phyloP scores from a whole-genome alignment of 495 filamentous ascomycete species.

The Parmelia sp. region DNA sequence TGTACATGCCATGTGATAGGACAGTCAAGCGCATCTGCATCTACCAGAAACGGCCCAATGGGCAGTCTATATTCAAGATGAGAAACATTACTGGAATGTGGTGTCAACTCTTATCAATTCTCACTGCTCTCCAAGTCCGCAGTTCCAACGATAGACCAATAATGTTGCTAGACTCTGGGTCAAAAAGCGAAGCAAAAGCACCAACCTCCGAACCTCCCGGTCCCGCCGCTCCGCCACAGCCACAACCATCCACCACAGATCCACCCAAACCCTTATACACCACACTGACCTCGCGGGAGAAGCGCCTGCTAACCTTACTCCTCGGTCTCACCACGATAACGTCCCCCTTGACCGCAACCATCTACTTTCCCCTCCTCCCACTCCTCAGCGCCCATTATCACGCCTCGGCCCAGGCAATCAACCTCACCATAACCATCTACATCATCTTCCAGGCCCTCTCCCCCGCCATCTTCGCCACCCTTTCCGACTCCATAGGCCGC shows the following conservation, averaged over 20 bases:
- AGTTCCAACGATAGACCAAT: neutral
- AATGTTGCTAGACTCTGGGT: neutral
- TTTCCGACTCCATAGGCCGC: slow-evolving; percentile 35
- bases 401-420: slow-evolving; percentile 30
- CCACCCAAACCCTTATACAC: slow-evolving; percentile 9
- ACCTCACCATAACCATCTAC: slow-evolving; percentile 34
- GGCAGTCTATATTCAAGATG: neutral
- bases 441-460: slow-evolving; percentile 35
- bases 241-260: neutral
- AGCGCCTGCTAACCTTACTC: slow-evolving; percentile 15
- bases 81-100: neutral
- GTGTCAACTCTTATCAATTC: neutral
- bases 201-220: neutral
- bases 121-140: neutral
- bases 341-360: slow-evolving; percentile 32
- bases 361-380: slow-evolving; percentile 33
- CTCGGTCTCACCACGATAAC: slow-evolving; percentile 24
- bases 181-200: neutral
- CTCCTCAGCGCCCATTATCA: slow-evolving; percentile 26
- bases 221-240: neutral
- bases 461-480: slow-evolving; percentile 34
- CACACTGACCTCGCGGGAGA: slow-evolving; percentile 14
- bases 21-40: neutral
- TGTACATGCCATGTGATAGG: neutral
- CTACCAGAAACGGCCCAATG: neutral